A percentile compares a stretch with the other conserved stretches of the same genome.
These are phyloP conservation scores for Jasminum sambac DNA, from an alignment of 257 asterid species.

Conservation along the genomic window DNA sequence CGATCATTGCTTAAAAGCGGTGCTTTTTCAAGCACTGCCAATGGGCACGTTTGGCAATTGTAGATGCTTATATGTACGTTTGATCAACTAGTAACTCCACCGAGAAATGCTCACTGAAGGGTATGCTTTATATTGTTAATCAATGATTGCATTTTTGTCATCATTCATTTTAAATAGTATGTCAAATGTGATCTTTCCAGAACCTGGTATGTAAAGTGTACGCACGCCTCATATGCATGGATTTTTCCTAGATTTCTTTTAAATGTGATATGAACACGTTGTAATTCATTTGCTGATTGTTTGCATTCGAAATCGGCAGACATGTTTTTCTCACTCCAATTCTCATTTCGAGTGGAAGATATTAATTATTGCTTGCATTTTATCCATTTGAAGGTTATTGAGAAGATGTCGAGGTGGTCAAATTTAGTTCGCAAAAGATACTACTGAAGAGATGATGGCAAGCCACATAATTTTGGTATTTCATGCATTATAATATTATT, in stretches of 20 bases:
- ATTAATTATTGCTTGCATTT: constrained; percentile 22
- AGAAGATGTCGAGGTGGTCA: constrained; percentile 28
- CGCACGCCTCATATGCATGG: too few species aligned
- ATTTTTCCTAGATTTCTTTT: too few species aligned
- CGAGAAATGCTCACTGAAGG: background rate
- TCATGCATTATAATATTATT: constrained; percentile 43
- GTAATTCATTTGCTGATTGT: background rate
- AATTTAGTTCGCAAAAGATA: constrained; percentile 29
- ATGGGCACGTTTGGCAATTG: too few species aligned
- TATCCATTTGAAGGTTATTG: constrained; percentile 45
- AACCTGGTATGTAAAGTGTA: too few species aligned
- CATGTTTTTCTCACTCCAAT: background rate
- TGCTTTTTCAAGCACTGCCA: too few species aligned
- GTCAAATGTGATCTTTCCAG: too few species aligned
- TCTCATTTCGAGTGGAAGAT: background rate
- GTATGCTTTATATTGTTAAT: background rate
- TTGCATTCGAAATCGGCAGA: background rate
- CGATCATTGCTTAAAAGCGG: too few species aligned
- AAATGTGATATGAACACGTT: too few species aligned
- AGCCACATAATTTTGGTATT: constrained; percentile 8
- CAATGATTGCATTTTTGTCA: too few species aligned
- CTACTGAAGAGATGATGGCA: constrained; percentile 29
- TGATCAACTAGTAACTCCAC: too few species aligned
- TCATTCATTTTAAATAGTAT: too few species aligned
- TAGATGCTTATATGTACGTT: too few species aligned